Evolutionary conservation across 2,329 filamentous ascomycete species (phyloP).

Genomic region (Phialophora chinensis): DNA sequence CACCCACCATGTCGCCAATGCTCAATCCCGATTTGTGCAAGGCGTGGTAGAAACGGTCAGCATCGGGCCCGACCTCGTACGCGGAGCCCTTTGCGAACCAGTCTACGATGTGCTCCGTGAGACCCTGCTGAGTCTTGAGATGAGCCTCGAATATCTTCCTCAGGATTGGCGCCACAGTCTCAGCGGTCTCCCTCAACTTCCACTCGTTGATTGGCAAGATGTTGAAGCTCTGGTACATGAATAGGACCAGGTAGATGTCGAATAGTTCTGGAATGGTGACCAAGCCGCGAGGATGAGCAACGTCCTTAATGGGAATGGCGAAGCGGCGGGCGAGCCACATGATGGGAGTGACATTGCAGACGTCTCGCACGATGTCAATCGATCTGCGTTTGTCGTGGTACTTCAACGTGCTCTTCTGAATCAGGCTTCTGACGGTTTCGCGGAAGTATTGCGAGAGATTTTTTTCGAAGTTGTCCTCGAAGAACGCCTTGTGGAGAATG

Average conservation of each 20-base stretch:
- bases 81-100: conserved; percentile 57
- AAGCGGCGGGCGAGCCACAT: conserved; percentile 69
- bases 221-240: conserved; percentile 62
- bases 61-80: conserved; percentile 57
- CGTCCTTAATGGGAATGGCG: conserved; percentile 70
- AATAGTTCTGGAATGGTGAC: conserved; percentile 56
- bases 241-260: conserved; percentile 52
- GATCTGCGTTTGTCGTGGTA: conserved; percentile 54
- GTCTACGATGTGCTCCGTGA: conserved; percentile 52
- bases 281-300: conserved; percentile 63
- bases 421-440: conserved; percentile 51
- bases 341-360: conserved; percentile 70
- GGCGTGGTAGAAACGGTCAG: conserved; percentile 59
- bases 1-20: conserved; percentile 56
- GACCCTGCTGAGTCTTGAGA: conserved; percentile 54
- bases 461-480: conserved; percentile 53
- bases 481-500: conserved; percentile 55
- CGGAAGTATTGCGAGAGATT: conserved; percentile 54
- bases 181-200: conserved; percentile 55
- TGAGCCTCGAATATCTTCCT: conserved; percentile 52
- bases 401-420: conserved; percentile 55
- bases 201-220: conserved; percentile 57
- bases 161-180: conserved; percentile 49
- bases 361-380: conserved; percentile 66
- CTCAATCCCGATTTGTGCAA: conserved; percentile 55